phyloP scores from a whole-genome alignment of 768 basidiomycete species.

The Termitomyces sp. region DNA sequence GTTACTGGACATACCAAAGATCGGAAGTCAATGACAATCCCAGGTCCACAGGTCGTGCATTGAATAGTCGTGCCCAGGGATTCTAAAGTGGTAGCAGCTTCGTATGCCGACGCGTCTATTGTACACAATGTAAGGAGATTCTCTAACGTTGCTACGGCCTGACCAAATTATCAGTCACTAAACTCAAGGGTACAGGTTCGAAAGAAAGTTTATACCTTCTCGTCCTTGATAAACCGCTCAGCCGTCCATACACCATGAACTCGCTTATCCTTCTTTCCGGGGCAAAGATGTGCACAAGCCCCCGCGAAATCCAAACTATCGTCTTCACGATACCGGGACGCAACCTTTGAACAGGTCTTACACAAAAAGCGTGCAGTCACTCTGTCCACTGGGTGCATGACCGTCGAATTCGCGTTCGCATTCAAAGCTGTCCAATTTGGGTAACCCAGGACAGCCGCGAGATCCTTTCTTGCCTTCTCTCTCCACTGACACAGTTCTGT shows the following conservation, averaged over 20 bases:
- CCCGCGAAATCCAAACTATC: constrained; percentile 50
- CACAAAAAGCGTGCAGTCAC: constrained; percentile 58
- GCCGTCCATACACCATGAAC: constrained; percentile 38
- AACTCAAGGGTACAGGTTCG: neutral
- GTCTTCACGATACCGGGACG: constrained; percentile 27
- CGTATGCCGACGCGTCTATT: constrained; percentile 21
- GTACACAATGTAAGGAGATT: constrained; percentile 27
- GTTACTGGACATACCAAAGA: constrained; percentile 35
- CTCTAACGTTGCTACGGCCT: constrained; percentile 45
- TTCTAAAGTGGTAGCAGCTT: constrained; percentile 15
- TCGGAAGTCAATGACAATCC: constrained; percentile 41
- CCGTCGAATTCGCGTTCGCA: constrained; percentile 34
- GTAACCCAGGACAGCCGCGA: constrained; percentile 45
- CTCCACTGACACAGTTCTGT: constrained; percentile 47
- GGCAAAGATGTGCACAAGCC: constrained; percentile 58
- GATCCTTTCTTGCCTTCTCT: constrained; percentile 31
- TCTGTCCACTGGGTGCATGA: constrained; percentile 52
- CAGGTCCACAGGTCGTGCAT: constrained; percentile 46
- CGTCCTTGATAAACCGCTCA: constrained; percentile 51
- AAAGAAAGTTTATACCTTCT: constrained; percentile 38
- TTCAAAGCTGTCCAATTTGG: constrained; percentile 47
- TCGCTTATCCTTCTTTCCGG: constrained; percentile 20
- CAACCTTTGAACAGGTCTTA: constrained; percentile 37
- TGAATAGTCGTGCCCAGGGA: constrained; percentile 26
- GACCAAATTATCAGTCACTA: neutral